These are phyloP conservation scores for Stevia rebaudiana DNA, from an alignment of 140 eudicot genomes.

Conservation along the genomic window DNA sequence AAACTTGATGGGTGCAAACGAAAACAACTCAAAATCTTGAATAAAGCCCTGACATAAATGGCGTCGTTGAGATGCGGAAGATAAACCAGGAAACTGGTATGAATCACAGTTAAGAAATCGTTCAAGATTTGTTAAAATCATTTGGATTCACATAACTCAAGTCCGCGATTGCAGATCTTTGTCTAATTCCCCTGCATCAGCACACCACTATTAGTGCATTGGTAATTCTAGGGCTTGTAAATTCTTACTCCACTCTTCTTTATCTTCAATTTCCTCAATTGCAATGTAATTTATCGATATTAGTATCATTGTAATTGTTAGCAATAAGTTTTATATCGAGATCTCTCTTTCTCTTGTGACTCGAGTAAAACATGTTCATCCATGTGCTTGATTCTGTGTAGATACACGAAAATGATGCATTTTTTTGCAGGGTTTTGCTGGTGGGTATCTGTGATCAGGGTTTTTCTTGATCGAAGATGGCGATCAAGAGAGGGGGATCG, in stretches of 20 bases:
- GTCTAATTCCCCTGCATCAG: background rate
- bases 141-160: slow-evolving; percentile 14
- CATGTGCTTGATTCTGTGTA: slow-evolving; percentile 12
- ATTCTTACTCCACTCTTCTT: slow-evolving; percentile 14
- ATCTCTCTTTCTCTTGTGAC: slow-evolving; percentile 3
- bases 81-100: slow-evolving; percentile 23
- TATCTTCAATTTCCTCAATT: slow-evolving; percentile 4
- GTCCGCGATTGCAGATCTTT: slow-evolving; percentile 24
- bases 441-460: slow-evolving; percentile 1
- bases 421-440: background rate
- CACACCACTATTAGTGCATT: slow-evolving; percentile 8
- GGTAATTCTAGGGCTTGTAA: slow-evolving; percentile 21
- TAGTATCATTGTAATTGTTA: background rate
- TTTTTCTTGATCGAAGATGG: slow-evolving; percentile 21
- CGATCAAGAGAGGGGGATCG: slow-evolving; percentile 37
- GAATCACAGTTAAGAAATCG: slow-evolving; percentile 31
- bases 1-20: slow-evolving; percentile 13
- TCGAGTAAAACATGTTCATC: slow-evolving; percentile 3
- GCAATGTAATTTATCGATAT: slow-evolving; percentile 1
- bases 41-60: slow-evolving; percentile 23
- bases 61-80: slow-evolving; percentile 28
- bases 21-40: slow-evolving; percentile 17
- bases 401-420: slow-evolving; percentile 7
- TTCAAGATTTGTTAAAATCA: slow-evolving; percentile 19
- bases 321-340: slow-evolving; percentile 6